Percentiles rank a stretch among this genome's conserved stretches.
Evolutionary conservation across 2,329 filamentous ascomycete genomes (phyloP).

Genomic region (Xylariales sp.): DNA sequence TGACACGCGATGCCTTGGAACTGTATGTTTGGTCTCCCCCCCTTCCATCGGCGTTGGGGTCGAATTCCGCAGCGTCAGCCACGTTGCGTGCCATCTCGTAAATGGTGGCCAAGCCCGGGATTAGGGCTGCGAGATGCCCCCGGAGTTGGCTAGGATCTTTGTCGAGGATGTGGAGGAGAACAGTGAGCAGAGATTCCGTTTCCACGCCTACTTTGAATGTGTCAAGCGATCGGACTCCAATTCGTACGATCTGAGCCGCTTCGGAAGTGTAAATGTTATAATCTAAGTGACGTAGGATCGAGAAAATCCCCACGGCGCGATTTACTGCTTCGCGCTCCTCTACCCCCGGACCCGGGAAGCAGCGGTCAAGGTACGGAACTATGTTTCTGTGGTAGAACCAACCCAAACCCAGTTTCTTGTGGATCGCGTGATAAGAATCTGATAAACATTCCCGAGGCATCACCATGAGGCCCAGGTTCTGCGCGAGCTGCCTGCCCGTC

Average conservation of each 20-base stretch:
- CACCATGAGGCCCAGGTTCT: conserved; percentile 45
- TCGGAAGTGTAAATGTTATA: conserved; percentile 66
- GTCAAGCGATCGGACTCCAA: conserved; percentile 61
- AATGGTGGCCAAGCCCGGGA: conserved; percentile 57
- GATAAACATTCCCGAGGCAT: conserved; percentile 46
- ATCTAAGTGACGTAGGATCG: conserved; percentile 61
- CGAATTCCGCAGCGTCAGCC: conserved; percentile 32
- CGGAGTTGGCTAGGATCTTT: conserved; percentile 59
- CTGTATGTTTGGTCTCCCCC: neutral
- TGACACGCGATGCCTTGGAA: conserved; percentile 22
- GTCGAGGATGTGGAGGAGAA: conserved; percentile 61
- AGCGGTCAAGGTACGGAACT: conserved; percentile 53
- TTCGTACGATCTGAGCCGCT: conserved; percentile 58
- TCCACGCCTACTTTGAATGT: conserved; percentile 57
- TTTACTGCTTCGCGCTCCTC: conserved; percentile 51
- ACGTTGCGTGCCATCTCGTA: conserved; percentile 50
- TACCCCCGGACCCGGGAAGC: conserved; percentile 51
- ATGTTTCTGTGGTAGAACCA: conserved; percentile 50
- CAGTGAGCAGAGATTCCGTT: conserved; percentile 59
- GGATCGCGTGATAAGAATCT: conserved; percentile 44
- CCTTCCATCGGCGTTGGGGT: neutral
- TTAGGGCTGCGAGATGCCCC: conserved; percentile 61
- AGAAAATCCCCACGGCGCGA: conserved; percentile 61
- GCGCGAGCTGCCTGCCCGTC: conserved; percentile 46
- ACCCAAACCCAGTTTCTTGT: conserved; percentile 43